Conservation (phyloP, 2,329 filamentous ascomycete species). For the Endothia cerciana region DNA sequence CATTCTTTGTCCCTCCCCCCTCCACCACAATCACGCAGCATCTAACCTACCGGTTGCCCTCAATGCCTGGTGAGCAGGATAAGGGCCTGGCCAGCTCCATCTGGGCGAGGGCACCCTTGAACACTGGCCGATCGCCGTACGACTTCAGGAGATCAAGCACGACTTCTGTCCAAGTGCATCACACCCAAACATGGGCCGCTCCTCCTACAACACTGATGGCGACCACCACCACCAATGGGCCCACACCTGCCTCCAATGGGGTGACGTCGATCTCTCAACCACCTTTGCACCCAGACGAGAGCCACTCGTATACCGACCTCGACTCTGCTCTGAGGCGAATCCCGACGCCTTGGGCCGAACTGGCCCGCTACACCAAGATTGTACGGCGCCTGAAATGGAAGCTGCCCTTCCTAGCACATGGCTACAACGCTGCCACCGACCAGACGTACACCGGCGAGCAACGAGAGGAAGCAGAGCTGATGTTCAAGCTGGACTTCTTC, state of each 20-base stretch:
- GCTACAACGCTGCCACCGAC: constrained; percentile 55
- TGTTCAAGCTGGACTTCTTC: constrained; percentile 80
- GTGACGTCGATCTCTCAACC: neutral
- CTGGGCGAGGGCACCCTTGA: constrained; percentile 25
- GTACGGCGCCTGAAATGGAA: constrained; percentile 67
- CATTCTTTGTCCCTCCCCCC: neutral
- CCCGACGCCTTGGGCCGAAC: constrained; percentile 41
- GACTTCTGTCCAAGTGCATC: constrained; percentile 3
- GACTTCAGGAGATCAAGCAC: constrained; percentile 18
- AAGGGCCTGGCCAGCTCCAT: constrained; percentile 25
- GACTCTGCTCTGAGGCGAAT: constrained; percentile 18
- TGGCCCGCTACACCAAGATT: constrained; percentile 63
- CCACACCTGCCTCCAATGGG: neutral
- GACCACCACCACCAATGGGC: neutral
- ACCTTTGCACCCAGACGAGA: neutral
- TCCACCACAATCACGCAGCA: neutral
- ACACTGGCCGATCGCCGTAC: constrained; percentile 19
- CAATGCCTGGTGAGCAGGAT: constrained; percentile 5
- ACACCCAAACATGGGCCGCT: neutral
- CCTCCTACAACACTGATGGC: neutral
- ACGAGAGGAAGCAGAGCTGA: constrained; percentile 57
- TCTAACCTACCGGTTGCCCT: neutral
- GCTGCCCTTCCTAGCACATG: constrained; percentile 60
- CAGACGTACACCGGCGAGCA: constrained; percentile 42
- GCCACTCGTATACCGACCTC: constrained; percentile 3